phyloP scores from a whole-genome alignment of 352 stramenopile genomes.

The Elongisporangium undulatum region DNA sequence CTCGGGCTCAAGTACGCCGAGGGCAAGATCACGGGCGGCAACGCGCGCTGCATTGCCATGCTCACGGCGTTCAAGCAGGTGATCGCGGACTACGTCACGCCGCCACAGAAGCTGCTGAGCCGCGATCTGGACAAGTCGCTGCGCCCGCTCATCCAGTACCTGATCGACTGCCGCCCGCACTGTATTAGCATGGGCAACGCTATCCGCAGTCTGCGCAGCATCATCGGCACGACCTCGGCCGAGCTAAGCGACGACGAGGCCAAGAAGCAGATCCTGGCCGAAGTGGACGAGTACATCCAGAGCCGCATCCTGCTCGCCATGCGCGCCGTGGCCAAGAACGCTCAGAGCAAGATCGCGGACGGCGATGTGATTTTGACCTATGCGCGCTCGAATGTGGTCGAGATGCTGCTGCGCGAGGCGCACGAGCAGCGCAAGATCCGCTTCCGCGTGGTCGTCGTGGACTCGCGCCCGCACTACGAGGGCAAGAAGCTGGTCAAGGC shows the following conservation, averaged over 20 bases:
- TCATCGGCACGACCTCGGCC: constrained; percentile 84
- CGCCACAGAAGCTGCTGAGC: constrained; percentile 67
- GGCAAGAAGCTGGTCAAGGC: constrained; percentile 76
- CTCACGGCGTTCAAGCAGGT: constrained; percentile 89
- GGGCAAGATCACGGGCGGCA: constrained; percentile 87
- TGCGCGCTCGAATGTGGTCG: constrained; percentile 90
- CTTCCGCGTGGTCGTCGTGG: constrained; percentile 94
- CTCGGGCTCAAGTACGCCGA: constrained; percentile 91
- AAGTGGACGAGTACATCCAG: constrained; percentile 93
- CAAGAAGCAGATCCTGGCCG: constrained; percentile 82
- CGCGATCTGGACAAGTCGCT: constrained; percentile 88
- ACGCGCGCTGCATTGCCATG: constrained; percentile 93
- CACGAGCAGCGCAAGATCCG: constrained; percentile 24
- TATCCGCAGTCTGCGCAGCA: constrained; percentile 87
- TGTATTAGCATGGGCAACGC: constrained; percentile 95
- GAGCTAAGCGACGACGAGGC: constrained; percentile 85
- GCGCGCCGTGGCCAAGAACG: constrained; percentile 86
- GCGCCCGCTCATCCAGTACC: constrained; percentile 93
- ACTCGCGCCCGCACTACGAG: constrained; percentile 87
- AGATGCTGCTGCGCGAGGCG: constrained; percentile 71
- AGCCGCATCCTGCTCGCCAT: constrained; percentile 92
- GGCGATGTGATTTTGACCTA: constrained; percentile 96
- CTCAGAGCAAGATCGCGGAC: constrained; percentile 84
- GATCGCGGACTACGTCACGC: constrained; percentile 88
- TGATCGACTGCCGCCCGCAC: constrained; percentile 93